A percentile compares a stretch with the other conserved stretches of the same genome.
phyloP scores from a whole-genome alignment of 2,329 filamentous ascomycete genomes.

The Sclerotinia minor region DNA sequence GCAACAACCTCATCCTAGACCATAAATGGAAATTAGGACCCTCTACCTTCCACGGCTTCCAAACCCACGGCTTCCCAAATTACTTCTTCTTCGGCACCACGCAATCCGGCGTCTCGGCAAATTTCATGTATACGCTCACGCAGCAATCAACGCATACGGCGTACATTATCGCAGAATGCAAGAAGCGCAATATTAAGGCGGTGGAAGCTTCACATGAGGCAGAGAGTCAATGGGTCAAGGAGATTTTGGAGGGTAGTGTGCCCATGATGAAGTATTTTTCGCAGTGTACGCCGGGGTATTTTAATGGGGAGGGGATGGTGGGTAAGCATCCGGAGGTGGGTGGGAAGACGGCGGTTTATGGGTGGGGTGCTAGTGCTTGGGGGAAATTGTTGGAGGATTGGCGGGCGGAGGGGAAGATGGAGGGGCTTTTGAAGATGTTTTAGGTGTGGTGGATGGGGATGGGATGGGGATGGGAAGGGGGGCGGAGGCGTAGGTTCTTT shows the following conservation, averaged over 20 bases:
- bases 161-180: conserved; percentile 13
- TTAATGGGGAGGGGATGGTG: conserved; percentile 18
- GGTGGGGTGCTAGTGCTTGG: conserved; percentile 21
- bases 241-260: conserved; percentile 3
- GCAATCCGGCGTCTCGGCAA: conserved; percentile 19
- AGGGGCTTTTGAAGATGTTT: conserved; percentile 13
- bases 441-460: not conserved
- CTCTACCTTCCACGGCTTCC: conserved; percentile 17
- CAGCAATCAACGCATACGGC: conserved; percentile 9
- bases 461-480: not conserved
- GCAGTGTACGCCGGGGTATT: conserved; percentile 21
- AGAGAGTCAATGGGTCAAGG: conserved; percentile 11
- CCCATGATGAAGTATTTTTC: conserved; percentile 11
- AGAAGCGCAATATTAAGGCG: conserved; percentile 5
- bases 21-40: conserved; percentile 20
- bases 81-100: conserved; percentile 24
- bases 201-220: conserved; percentile 11
- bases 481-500: too few relatives aligned
- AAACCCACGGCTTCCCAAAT: conserved; percentile 21
- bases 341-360: conserved; percentile 5
- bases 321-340: conserved; percentile 4
- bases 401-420: conserved; percentile 14
- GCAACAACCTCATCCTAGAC: conserved; percentile 8
- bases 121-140: conserved; percentile 23
- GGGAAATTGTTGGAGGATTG: conserved; percentile 20